Conservation (phyloP, 2,329 filamentous ascomycete genomes). For the Didymella exigua region DNA sequence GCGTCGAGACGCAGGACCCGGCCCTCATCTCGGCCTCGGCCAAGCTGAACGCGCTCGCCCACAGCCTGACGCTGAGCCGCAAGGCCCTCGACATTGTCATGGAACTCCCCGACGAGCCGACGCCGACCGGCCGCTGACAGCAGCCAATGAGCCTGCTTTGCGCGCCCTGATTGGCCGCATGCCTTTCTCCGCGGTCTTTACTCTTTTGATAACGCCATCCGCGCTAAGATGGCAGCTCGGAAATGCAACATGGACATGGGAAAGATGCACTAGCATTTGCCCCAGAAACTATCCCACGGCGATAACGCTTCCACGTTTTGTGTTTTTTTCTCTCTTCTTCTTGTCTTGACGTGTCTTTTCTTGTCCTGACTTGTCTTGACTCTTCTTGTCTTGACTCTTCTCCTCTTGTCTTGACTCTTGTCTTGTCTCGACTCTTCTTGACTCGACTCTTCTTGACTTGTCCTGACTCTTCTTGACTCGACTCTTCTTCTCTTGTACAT, state of each 20-base stretch:
- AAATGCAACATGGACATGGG: slow-evolving; percentile 16
- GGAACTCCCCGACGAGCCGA: slow-evolving; percentile 63
- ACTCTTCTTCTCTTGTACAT: neutral
- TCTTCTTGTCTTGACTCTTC: too few species aligned
- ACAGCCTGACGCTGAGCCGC: slow-evolving; percentile 72
- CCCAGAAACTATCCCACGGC: slow-evolving; percentile 3
- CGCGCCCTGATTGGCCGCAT: slow-evolving; percentile 8
- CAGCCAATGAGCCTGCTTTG: neutral
- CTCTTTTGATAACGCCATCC: slow-evolving; percentile 5
- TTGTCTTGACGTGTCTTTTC: too few species aligned
- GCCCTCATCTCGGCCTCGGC: slow-evolving; percentile 81
- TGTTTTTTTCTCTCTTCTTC: too few species aligned
- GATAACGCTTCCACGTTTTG: neutral
- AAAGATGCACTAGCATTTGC: slow-evolving; percentile 18
- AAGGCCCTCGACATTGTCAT: slow-evolving; percentile 78
- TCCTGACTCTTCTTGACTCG: too few species aligned
- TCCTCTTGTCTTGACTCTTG: too few species aligned
- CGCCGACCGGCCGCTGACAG: slow-evolving; percentile 14
- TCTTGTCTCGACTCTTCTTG: too few species aligned
- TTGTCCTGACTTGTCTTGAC: too few species aligned
- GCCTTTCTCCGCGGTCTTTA: slow-evolving; percentile 5
- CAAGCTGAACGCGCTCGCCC: slow-evolving; percentile 78
- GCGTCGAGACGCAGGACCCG: slow-evolving; percentile 87
- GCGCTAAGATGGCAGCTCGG: slow-evolving; percentile 15
- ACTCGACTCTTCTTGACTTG: too few species aligned